Conservation (phyloP, 2,329 filamentous ascomycete species). For the Tolypocladium nubicola region DNA sequence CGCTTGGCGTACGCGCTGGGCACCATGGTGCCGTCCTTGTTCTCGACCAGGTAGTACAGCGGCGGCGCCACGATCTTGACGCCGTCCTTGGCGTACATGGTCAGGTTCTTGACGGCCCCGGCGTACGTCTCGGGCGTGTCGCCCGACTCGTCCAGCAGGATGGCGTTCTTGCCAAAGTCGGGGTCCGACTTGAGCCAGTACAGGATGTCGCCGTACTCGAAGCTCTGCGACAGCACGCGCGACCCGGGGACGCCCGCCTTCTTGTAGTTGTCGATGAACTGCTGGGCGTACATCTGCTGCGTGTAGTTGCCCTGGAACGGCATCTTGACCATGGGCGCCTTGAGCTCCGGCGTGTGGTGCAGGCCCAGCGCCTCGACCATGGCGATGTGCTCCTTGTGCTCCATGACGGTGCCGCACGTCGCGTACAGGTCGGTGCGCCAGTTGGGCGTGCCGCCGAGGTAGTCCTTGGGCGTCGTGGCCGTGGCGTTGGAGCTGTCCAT, state of each 20-base stretch:
- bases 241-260: conserved; percentile 37
- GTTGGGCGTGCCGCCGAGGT: conserved; percentile 44
- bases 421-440: conserved; percentile 59
- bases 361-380: conserved; percentile 47
- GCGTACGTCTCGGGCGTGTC: conserved; percentile 40
- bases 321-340: conserved; percentile 60
- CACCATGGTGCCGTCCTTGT: conserved; percentile 42
- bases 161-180: conserved; percentile 48
- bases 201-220: conserved; percentile 51
- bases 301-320: conserved; percentile 56
- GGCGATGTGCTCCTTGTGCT: conserved; percentile 51
- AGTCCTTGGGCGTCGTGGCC: conserved; percentile 47
- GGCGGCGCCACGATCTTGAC: conserved; percentile 54
- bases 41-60: conserved; percentile 48
- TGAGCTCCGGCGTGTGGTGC: conserved; percentile 57
- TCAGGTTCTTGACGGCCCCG: conserved; percentile 45
- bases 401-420: conserved; percentile 51
- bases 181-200: conserved; percentile 58
- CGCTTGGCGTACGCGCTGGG: conserved; percentile 52
- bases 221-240: conserved; percentile 54
- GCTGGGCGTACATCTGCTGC: conserved; percentile 52
- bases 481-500: conserved; percentile 54
- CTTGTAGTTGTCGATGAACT: conserved; percentile 52
- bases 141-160: conserved; percentile 54
- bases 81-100: conserved; percentile 43